These are phyloP conservation scores for Dendrobium catenatum DNA, from an alignment of 106 monocot genomes.

Conservation along the genomic window DNA sequence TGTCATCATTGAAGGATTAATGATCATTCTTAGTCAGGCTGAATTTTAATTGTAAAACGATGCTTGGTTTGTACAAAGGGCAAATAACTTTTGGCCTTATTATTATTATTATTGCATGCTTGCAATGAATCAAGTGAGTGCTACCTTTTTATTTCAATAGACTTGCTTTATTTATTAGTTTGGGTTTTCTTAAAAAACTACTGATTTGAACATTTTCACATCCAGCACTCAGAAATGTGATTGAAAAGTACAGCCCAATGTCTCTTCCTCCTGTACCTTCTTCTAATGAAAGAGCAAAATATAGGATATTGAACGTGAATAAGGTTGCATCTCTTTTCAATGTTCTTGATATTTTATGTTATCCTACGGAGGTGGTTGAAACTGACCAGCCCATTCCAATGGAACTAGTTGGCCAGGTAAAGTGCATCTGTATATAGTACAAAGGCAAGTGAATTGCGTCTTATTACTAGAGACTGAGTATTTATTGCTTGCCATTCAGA, in stretches of 20 bases:
- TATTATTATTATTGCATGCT: neutral
- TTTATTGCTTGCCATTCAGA: slow-evolving; percentile 38
- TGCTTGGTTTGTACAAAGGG: neutral
- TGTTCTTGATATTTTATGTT: slow-evolving; percentile 36
- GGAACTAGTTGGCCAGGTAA: slow-evolving; percentile 91
- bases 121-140: neutral
- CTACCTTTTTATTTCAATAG: neutral
- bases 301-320: slow-evolving; percentile 47
- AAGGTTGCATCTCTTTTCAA: slow-evolving; percentile 60
- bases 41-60: neutral
- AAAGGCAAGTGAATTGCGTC: neutral
- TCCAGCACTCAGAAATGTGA: slow-evolving; percentile 74
- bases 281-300: slow-evolving; percentile 35
- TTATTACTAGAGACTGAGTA: neutral
- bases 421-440: neutral
- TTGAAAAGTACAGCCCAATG: slow-evolving; percentile 39
- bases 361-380: slow-evolving; percentile 33
- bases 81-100: neutral
- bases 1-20: neutral
- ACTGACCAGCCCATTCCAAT: slow-evolving; percentile 63
- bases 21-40: neutral
- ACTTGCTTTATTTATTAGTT: neutral
- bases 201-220: neutral
- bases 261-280: slow-evolving; percentile 67
- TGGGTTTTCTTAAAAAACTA: neutral